Percentiles rank a stretch among this genome's conserved stretches.
phyloP scores from a whole-genome alignment of 306 rosid species.

The Cucumis hystrix region DNA sequence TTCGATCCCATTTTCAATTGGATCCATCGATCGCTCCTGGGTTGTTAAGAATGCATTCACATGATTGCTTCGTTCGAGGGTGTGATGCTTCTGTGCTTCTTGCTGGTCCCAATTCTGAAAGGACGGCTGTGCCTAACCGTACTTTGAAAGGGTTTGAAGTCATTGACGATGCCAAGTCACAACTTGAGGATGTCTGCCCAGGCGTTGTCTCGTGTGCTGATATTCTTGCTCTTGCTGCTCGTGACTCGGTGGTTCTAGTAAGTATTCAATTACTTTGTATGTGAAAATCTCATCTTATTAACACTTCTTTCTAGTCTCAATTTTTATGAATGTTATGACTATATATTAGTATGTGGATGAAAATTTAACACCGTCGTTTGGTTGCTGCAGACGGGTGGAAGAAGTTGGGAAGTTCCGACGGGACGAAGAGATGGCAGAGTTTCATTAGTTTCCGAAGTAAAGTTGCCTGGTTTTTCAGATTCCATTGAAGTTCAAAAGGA shows the following conservation, averaged over 20 bases:
- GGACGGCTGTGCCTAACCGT: not conserved
- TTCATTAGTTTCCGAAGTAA: not conserved
- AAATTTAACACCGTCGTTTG: not conserved
- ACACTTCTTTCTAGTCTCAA: too few species aligned
- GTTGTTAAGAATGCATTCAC: not conserved
- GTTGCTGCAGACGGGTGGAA: not conserved
- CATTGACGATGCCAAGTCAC: not conserved
- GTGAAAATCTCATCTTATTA: too few species aligned
- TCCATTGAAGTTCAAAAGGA: not conserved
- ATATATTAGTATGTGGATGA: not conserved
- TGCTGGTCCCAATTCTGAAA: not conserved
- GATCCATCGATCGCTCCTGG: constrained; percentile 1
- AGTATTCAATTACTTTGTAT: not conserved
- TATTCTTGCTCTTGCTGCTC: constrained; percentile 8
- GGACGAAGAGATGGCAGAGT: constrained; percentile 8
- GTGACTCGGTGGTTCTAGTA: constrained; percentile 6
- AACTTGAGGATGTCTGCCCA: not conserved
- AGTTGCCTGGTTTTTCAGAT: not conserved
- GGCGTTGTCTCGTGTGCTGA: constrained; percentile 6
- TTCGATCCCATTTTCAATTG: not conserved
- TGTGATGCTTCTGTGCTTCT: constrained; percentile 7
- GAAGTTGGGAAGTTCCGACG: constrained; percentile 2
- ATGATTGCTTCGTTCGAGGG: constrained; percentile 7
- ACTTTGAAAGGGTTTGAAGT: constrained; percentile 5
- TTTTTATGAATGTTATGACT: too few species aligned